Base-by-base conservation (phyloP, 352 stramenopile species). In the Phytophthora brassicae region DNA sequence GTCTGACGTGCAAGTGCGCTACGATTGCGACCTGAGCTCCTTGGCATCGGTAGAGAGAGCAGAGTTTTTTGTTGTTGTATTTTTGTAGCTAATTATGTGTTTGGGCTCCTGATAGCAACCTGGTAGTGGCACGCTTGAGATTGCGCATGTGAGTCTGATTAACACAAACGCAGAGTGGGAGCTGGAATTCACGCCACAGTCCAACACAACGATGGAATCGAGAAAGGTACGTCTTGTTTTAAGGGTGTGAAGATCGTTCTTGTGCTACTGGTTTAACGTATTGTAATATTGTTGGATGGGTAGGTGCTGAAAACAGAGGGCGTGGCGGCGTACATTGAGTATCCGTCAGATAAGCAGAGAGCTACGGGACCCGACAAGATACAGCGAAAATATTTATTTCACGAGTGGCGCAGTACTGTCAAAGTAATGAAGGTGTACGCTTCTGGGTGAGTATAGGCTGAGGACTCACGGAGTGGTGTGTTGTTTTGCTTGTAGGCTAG, bases 151-250 rank as follows among this genome's bases (percentile, higher is more conserved):
- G 31, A 80, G 66, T 42, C 64, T 94, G 44, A 88, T 91, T 56
- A 94, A 92, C 51, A 81, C 84, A 17, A 83, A 93, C 56, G 71
- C 74, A 20, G 60, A 91, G 2, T 95, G 87, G 87, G 72, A 92
- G 35, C 26, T 92, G 20, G 73, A 81, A 43, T 94, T 86, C 46
- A 89, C 83, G 6, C 78, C 78, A 0, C 83, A 94, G 60, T 92
- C 84, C 0, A 90, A 81, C 49, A 76, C 81, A 3, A 68, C 69
- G 20, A 90, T 92, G 77, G 79, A 91, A 45, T 93, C 87, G 6
- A 80, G 79, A 39, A 95, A 95, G 77, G 85, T 94, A 35, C 4
- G 53, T 45, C n/a, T n/a, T n/a, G n/a, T n/a, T n/a, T n/a, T n/a
- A n/a, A n/a, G n/a, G n/a, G n/a, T n/a, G n/a, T n/a, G n/a, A n/a